Evolutionary conservation across 2,329 filamentous ascomycete species (phyloP).

Genomic region (Colletotrichum australisinense): DNA sequence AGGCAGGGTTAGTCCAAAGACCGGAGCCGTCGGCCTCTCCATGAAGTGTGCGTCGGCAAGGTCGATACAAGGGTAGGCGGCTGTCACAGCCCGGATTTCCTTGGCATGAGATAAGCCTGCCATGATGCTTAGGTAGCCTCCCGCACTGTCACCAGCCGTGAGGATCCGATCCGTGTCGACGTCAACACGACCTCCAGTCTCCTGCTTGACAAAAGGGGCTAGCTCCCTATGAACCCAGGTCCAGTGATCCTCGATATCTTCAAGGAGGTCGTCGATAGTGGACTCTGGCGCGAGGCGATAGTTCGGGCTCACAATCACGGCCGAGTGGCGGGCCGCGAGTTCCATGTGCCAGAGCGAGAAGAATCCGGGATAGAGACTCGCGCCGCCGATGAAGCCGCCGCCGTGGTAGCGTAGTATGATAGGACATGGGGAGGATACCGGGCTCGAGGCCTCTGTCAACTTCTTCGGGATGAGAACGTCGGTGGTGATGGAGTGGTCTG

Average conservation of each 20-base stretch:
- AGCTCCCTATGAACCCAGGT: constrained; percentile 38
- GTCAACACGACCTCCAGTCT: constrained; percentile 36
- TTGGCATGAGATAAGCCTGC: constrained; percentile 39
- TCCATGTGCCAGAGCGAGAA: constrained; percentile 40
- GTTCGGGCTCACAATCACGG: constrained; percentile 42
- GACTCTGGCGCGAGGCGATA: constrained; percentile 40
- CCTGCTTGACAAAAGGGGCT: constrained; percentile 28
- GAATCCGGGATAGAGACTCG: constrained; percentile 39
- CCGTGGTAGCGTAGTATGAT: constrained; percentile 40
- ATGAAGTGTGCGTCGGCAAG: constrained; percentile 14
- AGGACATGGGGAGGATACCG: neutral
- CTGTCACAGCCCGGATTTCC: constrained; percentile 35
- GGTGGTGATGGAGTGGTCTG: constrained; percentile 13
- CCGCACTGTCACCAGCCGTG: constrained; percentile 34
- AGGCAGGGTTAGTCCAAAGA: constrained; percentile 1
- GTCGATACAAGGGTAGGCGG: constrained; percentile 40
- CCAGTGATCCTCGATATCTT: constrained; percentile 43
- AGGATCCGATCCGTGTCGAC: constrained; percentile 15
- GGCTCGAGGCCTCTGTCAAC: constrained; percentile 37
- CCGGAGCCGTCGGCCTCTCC: neutral
- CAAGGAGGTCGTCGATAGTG: constrained; percentile 40
- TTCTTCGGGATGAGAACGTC: constrained; percentile 42
- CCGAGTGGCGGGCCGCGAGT: constrained; percentile 39
- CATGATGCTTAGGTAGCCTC: constrained; percentile 40
- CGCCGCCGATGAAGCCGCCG: constrained; percentile 39